Base-by-base conservation (phyloP, 371 early-diverging fungal species). In the Mucor sp. region DNA sequence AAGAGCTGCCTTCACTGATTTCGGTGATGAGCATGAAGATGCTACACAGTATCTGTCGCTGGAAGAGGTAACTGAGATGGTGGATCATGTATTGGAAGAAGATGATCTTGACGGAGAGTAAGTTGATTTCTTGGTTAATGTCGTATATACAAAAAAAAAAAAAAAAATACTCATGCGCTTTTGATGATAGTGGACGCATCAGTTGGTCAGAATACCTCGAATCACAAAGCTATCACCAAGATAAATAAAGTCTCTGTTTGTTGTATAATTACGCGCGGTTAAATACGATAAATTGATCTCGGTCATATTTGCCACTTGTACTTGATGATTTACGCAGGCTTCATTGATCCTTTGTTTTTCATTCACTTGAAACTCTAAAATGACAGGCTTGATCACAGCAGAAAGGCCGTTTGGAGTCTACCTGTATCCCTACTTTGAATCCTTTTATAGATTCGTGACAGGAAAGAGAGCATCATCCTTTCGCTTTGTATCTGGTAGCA, bases 121-220 rank as follows among this genome's bases (percentile, higher is more conserved):
- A 68, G 80, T 69, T 4, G 12, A 4, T 60, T 17, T 14, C 0
- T 0, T 7, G 19, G 19, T 44, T 19, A 7, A 17, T n/a, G 30
- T 30, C n/a, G n/a, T 7, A 7, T 44, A 2, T 44, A 44, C 19
- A 44, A 7, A 19, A 4, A 6, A 30, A 30, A 30, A 4, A 7
- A 44, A 7, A 19, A 4, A 6, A 30, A 30, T 4, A 4, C 44
- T 44, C 17, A 44, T 44, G 19, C 6, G 19, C 17, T 44, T 6
- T 32, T 30, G n/a, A n/a, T 35, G 17, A 27, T 61, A 89, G 91
- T 79, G 93, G 93, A 14, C 78, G 78, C 74, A 88, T 93, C 39
- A 85, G 85, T 28, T 90, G 89, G 89, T 88, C 87, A 37, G 93
- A 92, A 71, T 92, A 91, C 67, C 70, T 90, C 66, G 85, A 84